Base-by-base conservation (phyloP, 2,329 filamentous ascomycete species). In the Nannizzia gypsea region DNA sequence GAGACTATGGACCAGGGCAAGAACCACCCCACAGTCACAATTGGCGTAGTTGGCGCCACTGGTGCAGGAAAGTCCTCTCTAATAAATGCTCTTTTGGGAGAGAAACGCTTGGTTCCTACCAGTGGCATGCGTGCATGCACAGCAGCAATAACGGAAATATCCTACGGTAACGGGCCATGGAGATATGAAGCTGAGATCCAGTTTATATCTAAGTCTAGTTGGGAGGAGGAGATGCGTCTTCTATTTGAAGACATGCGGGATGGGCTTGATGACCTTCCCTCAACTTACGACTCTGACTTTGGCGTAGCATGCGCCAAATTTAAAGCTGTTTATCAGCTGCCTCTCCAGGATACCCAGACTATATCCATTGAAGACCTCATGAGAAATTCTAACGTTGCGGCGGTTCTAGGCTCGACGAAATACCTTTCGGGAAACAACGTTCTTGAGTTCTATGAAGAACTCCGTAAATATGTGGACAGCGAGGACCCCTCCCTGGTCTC, bases 121-220 rank as follows among this genome's bases (percentile, higher is more conserved):
- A 81, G 80, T 63, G 82, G 82, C 66, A 81, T 85, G 77, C 72
- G 81, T 28, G 83, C 83, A 0, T 85, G 82, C 60, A 86, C 83
- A 0, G 81, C 82, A 0, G 80, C 82, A 0, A 77, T 83, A 0
- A 86, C 82, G 0, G 82, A 86, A 64, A 76, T 86, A 1, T 78
- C 77, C 0, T 85, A 76, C 69, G 85, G 85, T 57, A 15, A 75
- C 24, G 76, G 71, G 6, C 66, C 73, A 0, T 67, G 77, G 3
- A 68, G 73, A 0, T 86, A 85, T 63, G 70, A 73, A 1, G 83
- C 81, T 0, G 77, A 83, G 55, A 75, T 86, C 11, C 78, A 84
- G 57, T 86, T 85, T 65, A 79, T 86, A 54, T 69, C 72, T 9
- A 63, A 58, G 0, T 71, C 73, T 0, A 79, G 83, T 2, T 85